Evolutionary conservation across 75 land plant genomes (phyloP).

Genomic region (Azolla pinnata): DNA sequence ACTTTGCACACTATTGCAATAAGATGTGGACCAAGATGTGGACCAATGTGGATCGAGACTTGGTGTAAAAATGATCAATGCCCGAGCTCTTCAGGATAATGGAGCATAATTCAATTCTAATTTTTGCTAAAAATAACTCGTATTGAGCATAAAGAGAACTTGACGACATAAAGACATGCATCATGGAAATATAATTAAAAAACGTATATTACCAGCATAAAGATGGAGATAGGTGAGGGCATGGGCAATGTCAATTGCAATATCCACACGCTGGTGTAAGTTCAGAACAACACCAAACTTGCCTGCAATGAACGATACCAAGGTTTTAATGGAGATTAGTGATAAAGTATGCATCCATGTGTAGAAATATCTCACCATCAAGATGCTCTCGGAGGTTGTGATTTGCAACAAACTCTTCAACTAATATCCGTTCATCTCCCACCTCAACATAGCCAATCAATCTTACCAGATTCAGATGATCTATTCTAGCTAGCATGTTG

Average conservation of each 20-base stretch:
- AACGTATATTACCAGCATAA: neutral
- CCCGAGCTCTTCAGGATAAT: too few relatives aligned
- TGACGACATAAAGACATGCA: too few relatives aligned
- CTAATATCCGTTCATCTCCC: constrained; percentile 60
- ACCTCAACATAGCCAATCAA: constrained; percentile 66
- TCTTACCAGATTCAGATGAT: constrained; percentile 74
- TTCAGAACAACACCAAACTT: neutral
- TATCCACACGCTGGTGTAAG: neutral
- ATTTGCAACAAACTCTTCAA: constrained; percentile 89
- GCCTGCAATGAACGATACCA: neutral
- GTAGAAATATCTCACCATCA: constrained; percentile 48
- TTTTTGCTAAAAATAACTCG: too few relatives aligned
- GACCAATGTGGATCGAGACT: too few relatives aligned
- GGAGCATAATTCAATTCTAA: too few relatives aligned
- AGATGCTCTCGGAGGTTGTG: constrained; percentile 91
- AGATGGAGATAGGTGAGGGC: neutral
- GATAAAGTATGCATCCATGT: too few relatives aligned
- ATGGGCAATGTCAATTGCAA: too few relatives aligned
- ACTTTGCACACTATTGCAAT: too few relatives aligned
- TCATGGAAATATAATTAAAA: too few relatives aligned
- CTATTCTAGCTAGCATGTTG: constrained; percentile 45
- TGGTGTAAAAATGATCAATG: too few relatives aligned
- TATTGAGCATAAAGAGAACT: too few relatives aligned
- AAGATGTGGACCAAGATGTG: too few relatives aligned
- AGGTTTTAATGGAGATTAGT: neutral